Evolutionary conservation across 2,329 filamentous ascomycete species (phyloP).

Genomic region (Monilinia laxa): DNA sequence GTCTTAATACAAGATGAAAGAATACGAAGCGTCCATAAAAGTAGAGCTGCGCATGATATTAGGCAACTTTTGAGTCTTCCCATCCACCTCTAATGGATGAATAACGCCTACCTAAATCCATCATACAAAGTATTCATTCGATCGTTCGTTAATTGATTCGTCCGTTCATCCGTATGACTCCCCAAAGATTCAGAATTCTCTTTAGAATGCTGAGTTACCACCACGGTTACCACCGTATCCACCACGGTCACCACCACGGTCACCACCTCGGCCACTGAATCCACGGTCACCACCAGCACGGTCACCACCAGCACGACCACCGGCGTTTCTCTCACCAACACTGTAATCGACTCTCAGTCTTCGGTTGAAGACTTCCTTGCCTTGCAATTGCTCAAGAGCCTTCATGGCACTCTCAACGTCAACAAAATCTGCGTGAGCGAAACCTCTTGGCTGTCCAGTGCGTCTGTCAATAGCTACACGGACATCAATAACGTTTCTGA

Average conservation of each 20-base stretch:
- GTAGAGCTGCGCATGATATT: constrained; percentile 22
- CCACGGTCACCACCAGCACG: constrained; percentile 3
- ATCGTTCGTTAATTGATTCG: constrained; percentile 12
- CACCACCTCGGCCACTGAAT: constrained; percentile 6
- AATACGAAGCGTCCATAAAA: constrained; percentile 25
- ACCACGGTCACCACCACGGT: constrained; percentile 14
- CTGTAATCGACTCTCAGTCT: constrained; percentile 63
- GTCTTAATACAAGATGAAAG: constrained; percentile 34
- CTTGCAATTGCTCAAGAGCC: constrained; percentile 56
- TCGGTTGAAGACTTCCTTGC: constrained; percentile 64
- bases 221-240: neutral
- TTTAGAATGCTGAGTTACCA: constrained; percentile 5
- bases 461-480: constrained; percentile 79
- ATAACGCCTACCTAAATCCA: constrained; percentile 22
- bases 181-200: neutral
- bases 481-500: constrained; percentile 71
- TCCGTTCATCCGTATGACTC: neutral
- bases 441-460: constrained; percentile 78
- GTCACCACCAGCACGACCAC: neutral
- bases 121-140: constrained; percentile 25
- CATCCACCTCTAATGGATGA: constrained; percentile 20
- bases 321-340: constrained; percentile 19
- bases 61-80: constrained; percentile 35
- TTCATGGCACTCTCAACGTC: constrained; percentile 63
- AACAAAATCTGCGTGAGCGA: constrained; percentile 79